Base-by-base conservation (phyloP, 495 filamentous ascomycete species). In the Mytilinidion resinicola region DNA sequence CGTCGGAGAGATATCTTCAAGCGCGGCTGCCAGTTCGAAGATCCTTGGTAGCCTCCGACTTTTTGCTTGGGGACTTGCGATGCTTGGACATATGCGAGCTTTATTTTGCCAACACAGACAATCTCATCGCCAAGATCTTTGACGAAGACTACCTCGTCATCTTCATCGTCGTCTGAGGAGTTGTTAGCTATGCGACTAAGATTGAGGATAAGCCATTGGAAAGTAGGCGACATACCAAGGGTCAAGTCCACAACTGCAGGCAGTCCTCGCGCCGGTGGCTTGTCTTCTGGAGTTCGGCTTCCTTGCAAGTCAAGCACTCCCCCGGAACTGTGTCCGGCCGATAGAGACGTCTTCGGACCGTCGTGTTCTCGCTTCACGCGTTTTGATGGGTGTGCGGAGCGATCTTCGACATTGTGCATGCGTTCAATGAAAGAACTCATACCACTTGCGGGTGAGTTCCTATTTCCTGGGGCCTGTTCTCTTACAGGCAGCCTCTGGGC, bases 101-200 rank as follows among this genome's bases (percentile, higher is more conserved):
- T 82, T 17, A 96, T 67, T 69, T 84, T 85, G 8, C 93, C 93
- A 67, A 89, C 91, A 72, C 93, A 96, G 25, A 96, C 87, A 64
- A 89, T 84, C 64, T 85, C 79, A 17, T 79, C 74, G 20, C 54
- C 59, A 10, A 70, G 69, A 48, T 74, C 75, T 21, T 60, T 66
- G 10, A 81, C 44, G 51, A 78, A 52, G n/a, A 80, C 68, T 1
- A 80, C 49, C 12, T 85, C 75, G 38, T 82, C 80, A 38, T 87
- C 86, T 25, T 80, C 81, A 39, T 64, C 67, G 49, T 63, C 56
- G 15, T 54, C 48, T 64, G 50, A 34, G n/a, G 14, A 1, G 9
- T 10, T 25, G 46, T 49, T 25, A 49, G 46, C 21, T 9, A 25
- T 42, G 12, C 11, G 17, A 25, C 21, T 25, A 49, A 42, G 8